Base-by-base conservation (phyloP, 768 basidiomycete genomes). In the Amanita rimosa region DNA sequence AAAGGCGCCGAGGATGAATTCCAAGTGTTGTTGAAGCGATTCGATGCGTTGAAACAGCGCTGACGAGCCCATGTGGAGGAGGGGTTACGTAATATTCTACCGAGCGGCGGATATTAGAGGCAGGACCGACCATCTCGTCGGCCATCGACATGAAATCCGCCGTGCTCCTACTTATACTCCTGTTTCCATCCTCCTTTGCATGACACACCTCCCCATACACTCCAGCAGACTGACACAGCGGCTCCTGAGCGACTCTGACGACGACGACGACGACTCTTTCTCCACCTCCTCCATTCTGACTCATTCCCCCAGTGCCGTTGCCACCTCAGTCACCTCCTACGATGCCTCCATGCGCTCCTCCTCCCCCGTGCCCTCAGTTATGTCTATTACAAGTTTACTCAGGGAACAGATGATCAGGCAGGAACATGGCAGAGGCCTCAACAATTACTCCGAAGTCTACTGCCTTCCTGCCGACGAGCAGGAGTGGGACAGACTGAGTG, bases 11-110 rank as follows among this genome's bases (percentile, higher is more conserved):
- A 78, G 59, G 82, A 91, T 55, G 84, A 85, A 50, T 88, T 91
- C 57, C 83, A 85, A 34, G 71, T 77, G 17, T 69, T 96, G 44
- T 68, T 83, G 44, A 79, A 76, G 62, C 79, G 93, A 50, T 95
- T 96, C 58, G 89, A 85, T 52, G 83, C 79, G 24, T 66, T 96
- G 57, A 96, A 94, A 71, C 89, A 88, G 66, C 79, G 80, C 41
- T 89, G 64, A 31, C 29, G 3, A 31, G 29, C 29, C n/a, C 29
- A 31, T 31, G 4, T 31, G 35, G n/a, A 36, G 14, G 14, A 36
- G 36, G n/a, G 16, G 16, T 37, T 19, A 37, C 36, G 6, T 37
- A 31, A 31, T 37, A 37, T 17, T n/a, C 17, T 17, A 36, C 16
- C 29, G 11, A 13, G 31, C 31, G 4, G 31, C 31, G 38, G 38